Percentiles rank a stretch among this genome's conserved stretches.
Conservation (phyloP, 208 protist species). For the Leptomonas seymouri region DNA sequence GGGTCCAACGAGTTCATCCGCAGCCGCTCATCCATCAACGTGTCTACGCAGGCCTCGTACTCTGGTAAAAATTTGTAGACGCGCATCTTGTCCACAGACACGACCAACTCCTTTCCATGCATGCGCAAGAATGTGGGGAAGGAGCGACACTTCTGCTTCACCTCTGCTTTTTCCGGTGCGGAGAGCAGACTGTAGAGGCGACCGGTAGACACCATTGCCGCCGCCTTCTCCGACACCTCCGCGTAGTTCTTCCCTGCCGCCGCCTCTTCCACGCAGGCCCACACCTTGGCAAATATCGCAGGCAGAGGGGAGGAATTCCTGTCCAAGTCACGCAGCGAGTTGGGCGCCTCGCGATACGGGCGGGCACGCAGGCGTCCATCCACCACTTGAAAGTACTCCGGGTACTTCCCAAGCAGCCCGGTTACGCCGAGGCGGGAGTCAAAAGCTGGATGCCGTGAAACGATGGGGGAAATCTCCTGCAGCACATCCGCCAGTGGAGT, state of each 20-base stretch:
- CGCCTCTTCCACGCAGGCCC: slow-evolving; percentile 44
- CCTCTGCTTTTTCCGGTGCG: slow-evolving; percentile 47
- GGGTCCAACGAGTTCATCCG: slow-evolving; percentile 53
- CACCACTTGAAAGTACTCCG: slow-evolving; percentile 86
- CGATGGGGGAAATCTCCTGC: slow-evolving; percentile 75
- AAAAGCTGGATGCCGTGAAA: slow-evolving; percentile 81
- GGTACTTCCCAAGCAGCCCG: slow-evolving; percentile 85
- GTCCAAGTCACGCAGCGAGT: slow-evolving; percentile 70
- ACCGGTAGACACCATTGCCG: slow-evolving; percentile 61
- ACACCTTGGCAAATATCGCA: slow-evolving; percentile 56
- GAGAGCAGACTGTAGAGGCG: slow-evolving; percentile 71
- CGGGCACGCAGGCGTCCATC: slow-evolving; percentile 74
- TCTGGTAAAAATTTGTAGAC: slow-evolving; percentile 73
- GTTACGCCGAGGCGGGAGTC: slow-evolving; percentile 77
- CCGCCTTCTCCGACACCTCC: slow-evolving; percentile 40
- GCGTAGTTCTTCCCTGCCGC: slow-evolving; percentile 69
- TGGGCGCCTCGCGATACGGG: slow-evolving; percentile 71
- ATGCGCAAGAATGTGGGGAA: slow-evolving; percentile 86
- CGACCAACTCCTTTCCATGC: slow-evolving; percentile 74
- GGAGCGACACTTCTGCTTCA: slow-evolving; percentile 63
- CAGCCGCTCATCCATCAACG: slow-evolving; percentile 67
- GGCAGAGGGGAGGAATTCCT: slow-evolving; percentile 59
- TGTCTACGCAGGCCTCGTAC: slow-evolving; percentile 82
- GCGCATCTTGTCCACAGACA: slow-evolving; percentile 75
- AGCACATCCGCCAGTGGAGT: slow-evolving; percentile 72